phyloP scores from a whole-genome alignment of 148 eudicot genomes.

The Cornus florida region DNA sequence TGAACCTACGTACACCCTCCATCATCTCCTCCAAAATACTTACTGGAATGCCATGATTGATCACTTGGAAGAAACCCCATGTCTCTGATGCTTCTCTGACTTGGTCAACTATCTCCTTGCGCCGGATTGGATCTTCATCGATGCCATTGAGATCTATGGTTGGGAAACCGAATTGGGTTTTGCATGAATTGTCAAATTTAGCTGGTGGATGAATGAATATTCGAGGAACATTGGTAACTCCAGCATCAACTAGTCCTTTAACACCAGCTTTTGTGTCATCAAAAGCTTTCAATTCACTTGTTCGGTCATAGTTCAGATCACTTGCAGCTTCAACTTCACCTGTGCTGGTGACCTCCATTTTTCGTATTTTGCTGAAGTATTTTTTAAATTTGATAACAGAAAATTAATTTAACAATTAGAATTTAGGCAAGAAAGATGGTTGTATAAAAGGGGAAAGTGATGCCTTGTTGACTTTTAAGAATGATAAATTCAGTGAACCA shows the following conservation, averaged over 20 bases:
- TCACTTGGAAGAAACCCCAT: constrained; percentile 10
- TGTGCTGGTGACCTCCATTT: too few relatives aligned
- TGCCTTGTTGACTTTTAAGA: too few relatives aligned
- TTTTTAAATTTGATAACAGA: too few relatives aligned
- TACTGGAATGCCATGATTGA: constrained; percentile 11
- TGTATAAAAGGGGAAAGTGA: too few relatives aligned
- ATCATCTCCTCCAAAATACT: constrained; percentile 6
- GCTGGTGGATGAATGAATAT: constrained; percentile 23
- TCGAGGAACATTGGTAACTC: constrained; percentile 23
- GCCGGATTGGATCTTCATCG: background rate
- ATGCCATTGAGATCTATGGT: constrained; percentile 19
- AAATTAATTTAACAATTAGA: too few relatives aligned
- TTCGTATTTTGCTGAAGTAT: too few relatives aligned
- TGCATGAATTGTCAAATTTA: too few relatives aligned
- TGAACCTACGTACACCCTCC: background rate
- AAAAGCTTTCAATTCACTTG: constrained; percentile 29
- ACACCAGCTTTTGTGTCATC: constrained; percentile 47
- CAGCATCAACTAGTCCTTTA: constrained; percentile 42
- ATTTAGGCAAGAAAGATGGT: too few relatives aligned
- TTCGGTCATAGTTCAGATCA: background rate
- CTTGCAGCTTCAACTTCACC: too few relatives aligned
- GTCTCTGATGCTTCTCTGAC: background rate
- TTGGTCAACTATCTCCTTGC: too few relatives aligned
- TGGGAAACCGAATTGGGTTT: background rate
- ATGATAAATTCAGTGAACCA: too few relatives aligned